Evolutionary conservation across 257 asterid species (phyloP).

Genomic region (Capsicum baccatum): DNA sequence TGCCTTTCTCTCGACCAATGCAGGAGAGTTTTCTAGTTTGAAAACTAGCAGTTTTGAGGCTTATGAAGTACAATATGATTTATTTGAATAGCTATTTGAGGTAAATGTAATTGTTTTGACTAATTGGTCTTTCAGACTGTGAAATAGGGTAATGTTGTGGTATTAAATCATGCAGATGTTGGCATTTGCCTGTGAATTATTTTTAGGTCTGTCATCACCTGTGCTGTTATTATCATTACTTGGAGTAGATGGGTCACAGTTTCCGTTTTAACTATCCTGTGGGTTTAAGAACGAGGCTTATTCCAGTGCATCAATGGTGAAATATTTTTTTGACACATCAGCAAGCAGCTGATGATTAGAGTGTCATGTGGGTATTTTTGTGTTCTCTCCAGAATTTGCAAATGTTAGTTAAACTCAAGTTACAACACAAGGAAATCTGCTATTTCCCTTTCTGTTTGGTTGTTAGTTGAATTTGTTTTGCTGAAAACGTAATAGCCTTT

Average conservation of each 20-base stretch:
- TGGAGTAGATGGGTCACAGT: neutral
- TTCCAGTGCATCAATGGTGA: neutral
- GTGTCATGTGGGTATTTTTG: neutral
- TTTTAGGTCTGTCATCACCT: neutral
- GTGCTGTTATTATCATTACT: neutral
- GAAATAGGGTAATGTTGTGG: conserved; percentile 16
- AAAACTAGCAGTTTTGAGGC: neutral
- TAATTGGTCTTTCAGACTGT: conserved; percentile 7
- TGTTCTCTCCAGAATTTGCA: conserved; percentile 9
- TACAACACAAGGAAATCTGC: neutral
- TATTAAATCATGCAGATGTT: conserved; percentile 5
- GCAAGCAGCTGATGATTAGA: neutral
- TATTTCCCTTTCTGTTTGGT: neutral
- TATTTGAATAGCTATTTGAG: neutral
- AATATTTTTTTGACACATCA: neutral
- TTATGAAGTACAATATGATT: conserved; percentile 18
- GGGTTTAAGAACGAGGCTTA: neutral
- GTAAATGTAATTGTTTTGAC: neutral
- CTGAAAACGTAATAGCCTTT: neutral
- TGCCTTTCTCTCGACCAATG: neutral
- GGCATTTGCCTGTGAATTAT: conserved; percentile 16
- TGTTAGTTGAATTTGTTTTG: neutral
- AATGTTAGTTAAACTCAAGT: conserved; percentile 12
- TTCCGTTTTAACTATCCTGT: neutral
- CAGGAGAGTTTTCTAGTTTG: conserved; percentile 22